Base-by-base conservation (phyloP, 2,329 filamentous ascomycete genomes). In the Beauveria pseudobassiana region DNA sequence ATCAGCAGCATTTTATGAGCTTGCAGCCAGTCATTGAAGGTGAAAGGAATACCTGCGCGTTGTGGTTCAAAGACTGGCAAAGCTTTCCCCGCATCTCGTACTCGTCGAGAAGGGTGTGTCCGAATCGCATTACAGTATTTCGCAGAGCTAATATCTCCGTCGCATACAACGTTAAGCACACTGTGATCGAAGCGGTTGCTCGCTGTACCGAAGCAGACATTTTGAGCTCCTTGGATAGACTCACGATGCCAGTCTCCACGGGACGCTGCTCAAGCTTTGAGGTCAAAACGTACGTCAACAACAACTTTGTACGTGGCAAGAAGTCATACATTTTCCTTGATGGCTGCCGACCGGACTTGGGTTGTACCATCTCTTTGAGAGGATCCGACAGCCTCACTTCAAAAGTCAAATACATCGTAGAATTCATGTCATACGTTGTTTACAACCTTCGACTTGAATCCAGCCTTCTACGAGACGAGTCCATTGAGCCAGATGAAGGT, bases 401-500 rank as follows among this genome's bases (percentile, higher is more conserved):
- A 1, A 90, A 87, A 67, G 86, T 99, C 73, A 99, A 99, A 75
- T 85, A 87, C 58, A 95, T 99, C 66, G 95, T 93, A 12, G 95
- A 99, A 71, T 98, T 99, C 71, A 97, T 99, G 93, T 89, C 96
- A 43, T 99, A 98, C 68, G 96, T 99, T 22, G 93, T 98, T 14
- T 99, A 99, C 75, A 99, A 97, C 69, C 80, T 99, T 59, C 96
- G 96, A 71, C 82, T 99, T 16, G 95, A 99, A 75, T 96, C 95
- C 1, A 96, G 90, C 67, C 79, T 99, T 51, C 90, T 99, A 83
- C 85, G 91, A 58, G 95, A 99, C 72, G 93, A 96, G 69, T 96
- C 91, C 67, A 89, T 96, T 18, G 85, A 93, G 64, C 92, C 92
- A 1, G 81, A 84, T 1, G 82, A 82, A 30, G 77, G 81, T 9